Percentiles rank a stretch among this genome's conserved stretches.
Evolutionary conservation across 225 moss, liverwort and hornwort genomes (phyloP).

Genomic region (Asterella californica): DNA sequence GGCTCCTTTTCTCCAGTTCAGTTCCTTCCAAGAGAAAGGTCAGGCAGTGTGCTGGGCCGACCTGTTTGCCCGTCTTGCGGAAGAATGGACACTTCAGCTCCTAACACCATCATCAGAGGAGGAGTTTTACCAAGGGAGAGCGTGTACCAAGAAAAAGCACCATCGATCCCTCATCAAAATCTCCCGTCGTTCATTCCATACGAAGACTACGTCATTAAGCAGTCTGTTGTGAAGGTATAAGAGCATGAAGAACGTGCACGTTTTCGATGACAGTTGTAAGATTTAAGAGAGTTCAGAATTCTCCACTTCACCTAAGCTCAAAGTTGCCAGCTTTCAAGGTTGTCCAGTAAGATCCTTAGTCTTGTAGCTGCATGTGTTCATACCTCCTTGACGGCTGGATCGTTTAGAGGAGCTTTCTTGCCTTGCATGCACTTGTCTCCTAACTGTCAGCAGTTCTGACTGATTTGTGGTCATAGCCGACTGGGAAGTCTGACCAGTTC

Average conservation of each 20-base stretch:
- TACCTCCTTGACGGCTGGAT: background rate
- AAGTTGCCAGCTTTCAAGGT: background rate
- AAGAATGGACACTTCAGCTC: slow-evolving; percentile 37
- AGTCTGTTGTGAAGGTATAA: slow-evolving; percentile 80
- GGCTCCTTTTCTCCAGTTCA: slow-evolving; percentile 30
- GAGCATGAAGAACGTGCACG: background rate
- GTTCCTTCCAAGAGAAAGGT: slow-evolving; percentile 7
- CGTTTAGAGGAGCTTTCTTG: background rate
- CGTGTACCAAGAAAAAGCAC: slow-evolving; percentile 34
- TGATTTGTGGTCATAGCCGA: slow-evolving; percentile 72
- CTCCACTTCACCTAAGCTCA: background rate
- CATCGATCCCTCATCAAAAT: slow-evolving; percentile 39
- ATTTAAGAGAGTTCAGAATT: background rate
- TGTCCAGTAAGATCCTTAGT: background rate
- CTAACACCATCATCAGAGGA: slow-evolving; percentile 44
- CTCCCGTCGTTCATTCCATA: slow-evolving; percentile 91
- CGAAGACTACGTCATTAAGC: slow-evolving; percentile 85
- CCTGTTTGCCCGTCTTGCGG: slow-evolving; percentile 45
- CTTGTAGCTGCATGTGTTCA: background rate
- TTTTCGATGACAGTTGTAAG: background rate
- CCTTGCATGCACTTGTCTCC: background rate
- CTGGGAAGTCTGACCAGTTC: slow-evolving; percentile 75
- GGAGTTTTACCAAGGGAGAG: slow-evolving; percentile 47
- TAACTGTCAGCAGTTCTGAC: slow-evolving; percentile 26
- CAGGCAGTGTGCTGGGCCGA: slow-evolving; percentile 32